phyloP scores from a whole-genome alignment of 257 asterid genomes.

The Henckelia pumila region DNA sequence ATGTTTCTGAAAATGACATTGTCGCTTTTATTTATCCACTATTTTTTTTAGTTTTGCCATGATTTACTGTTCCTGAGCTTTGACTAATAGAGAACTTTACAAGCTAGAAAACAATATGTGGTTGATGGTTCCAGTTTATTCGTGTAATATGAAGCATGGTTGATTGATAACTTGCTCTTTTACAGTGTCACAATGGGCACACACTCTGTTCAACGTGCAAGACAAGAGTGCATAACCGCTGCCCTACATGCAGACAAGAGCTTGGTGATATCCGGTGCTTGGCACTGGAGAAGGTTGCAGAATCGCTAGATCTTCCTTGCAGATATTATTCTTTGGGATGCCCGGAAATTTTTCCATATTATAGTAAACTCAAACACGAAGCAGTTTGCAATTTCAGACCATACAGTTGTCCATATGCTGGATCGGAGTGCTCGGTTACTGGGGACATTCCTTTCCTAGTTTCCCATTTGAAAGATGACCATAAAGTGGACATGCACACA shows the following conservation, averaged over 20 bases:
- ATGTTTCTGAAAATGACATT: neutral
- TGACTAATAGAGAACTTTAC: no score
- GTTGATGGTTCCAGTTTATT: constrained; percentile 6
- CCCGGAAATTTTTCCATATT: constrained; percentile 75
- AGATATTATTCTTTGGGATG: constrained; percentile 62
- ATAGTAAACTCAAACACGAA: constrained; percentile 78
- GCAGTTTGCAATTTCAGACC: constrained; percentile 70
- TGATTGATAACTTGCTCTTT: constrained; percentile 1
- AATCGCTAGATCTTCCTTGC: constrained; percentile 79
- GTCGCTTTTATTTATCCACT: neutral
- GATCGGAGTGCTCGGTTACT: constrained; percentile 66
- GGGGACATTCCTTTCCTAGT: constrained; percentile 76
- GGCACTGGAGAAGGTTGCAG: constrained; percentile 77
- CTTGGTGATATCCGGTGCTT: constrained; percentile 79
- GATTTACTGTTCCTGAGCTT: no score
- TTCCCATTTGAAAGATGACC: constrained; percentile 76
- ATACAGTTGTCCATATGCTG: constrained; percentile 72
- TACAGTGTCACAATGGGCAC: constrained; percentile 60
- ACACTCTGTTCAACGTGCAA: constrained; percentile 69
- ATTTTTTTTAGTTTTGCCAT: no score
- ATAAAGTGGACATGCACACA: constrained; percentile 86
- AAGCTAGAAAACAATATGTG: neutral
- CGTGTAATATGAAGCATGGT: neutral
- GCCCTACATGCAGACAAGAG: constrained; percentile 84
- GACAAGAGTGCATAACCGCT: constrained; percentile 65